Conservation (phyloP, 2,329 filamentous ascomycete species). For the Zymoseptoria passerinii region DNA sequence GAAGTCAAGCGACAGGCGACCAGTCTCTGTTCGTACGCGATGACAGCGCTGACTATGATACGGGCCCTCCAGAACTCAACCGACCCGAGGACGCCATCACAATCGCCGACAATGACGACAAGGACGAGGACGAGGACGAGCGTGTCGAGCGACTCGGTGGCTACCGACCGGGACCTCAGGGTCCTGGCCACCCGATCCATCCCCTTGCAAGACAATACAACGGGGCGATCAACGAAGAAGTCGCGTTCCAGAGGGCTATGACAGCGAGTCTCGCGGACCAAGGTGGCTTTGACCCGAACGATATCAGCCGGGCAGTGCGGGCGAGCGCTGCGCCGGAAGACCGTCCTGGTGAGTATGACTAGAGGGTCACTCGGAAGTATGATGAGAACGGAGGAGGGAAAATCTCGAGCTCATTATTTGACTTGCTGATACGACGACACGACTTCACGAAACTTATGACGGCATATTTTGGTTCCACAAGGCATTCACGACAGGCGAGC, state of each 20-base stretch:
- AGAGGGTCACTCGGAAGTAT: neutral
- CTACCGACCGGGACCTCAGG: neutral
- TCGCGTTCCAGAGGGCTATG: neutral
- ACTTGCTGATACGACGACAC: neutral
- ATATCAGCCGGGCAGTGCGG: neutral
- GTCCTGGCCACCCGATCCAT: neutral
- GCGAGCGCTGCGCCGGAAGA: neutral
- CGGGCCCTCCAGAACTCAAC: neutral
- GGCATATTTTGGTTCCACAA: too few species aligned
- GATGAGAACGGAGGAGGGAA: neutral
- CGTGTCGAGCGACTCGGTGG: neutral
- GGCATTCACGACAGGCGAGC: neutral
- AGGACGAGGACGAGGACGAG: neutral
- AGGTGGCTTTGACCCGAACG: neutral
- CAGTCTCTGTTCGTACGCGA: neutral
- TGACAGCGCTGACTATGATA: neutral
- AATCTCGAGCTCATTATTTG: neutral
- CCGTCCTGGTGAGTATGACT: neutral
- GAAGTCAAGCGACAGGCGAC: neutral
- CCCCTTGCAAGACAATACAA: neutral
- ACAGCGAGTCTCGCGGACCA: neutral
- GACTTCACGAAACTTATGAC: neutral
- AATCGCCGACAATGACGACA: neutral
- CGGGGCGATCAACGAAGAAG: neutral
- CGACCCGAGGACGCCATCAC: neutral